These are phyloP conservation scores for Geranium brycei DNA, from an alignment of 345 rosid genomes.

Conservation along the genomic window DNA sequence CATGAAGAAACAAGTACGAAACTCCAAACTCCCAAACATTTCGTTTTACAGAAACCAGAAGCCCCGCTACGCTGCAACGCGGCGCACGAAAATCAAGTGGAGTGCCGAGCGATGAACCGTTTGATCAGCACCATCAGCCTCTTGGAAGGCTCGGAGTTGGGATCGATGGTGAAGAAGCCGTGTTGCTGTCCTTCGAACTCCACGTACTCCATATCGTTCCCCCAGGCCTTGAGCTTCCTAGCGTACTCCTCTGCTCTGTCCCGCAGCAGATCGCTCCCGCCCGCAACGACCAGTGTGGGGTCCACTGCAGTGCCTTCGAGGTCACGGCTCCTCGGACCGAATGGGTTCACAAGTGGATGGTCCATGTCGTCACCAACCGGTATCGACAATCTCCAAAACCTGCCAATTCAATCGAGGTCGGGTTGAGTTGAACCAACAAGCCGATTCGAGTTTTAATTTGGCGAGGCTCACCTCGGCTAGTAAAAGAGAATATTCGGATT, in stretches of 20 bases:
- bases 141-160: conserved; percentile 25
- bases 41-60: background rate
- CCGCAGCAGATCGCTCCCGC: conserved; percentile 40
- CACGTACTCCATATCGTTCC: conserved; percentile 35
- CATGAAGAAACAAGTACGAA: too few species aligned
- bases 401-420: too few species aligned
- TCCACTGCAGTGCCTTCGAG: conserved; percentile 24
- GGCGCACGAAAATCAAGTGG: too few species aligned
- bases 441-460: too few species aligned
- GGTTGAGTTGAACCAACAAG: too few species aligned
- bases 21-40: too few species aligned
- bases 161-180: conserved; percentile 49
- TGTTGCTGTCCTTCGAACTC: conserved; percentile 44
- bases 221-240: conserved; percentile 20
- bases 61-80: too few species aligned
- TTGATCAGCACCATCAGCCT: conserved; percentile 30
- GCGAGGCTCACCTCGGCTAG: too few species aligned
- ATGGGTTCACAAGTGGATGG: conserved; percentile 51
- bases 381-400: conserved; percentile 51
- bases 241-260: conserved; percentile 39
- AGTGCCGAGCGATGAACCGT: conserved; percentile 16
- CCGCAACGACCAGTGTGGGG: conserved; percentile 38
- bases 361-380: conserved; percentile 42
- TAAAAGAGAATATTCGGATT: too few species aligned
- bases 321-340: conserved; percentile 28